Conservation (phyloP, 2,329 filamentous ascomycete genomes). For the Colletotrichum falcatum region DNA sequence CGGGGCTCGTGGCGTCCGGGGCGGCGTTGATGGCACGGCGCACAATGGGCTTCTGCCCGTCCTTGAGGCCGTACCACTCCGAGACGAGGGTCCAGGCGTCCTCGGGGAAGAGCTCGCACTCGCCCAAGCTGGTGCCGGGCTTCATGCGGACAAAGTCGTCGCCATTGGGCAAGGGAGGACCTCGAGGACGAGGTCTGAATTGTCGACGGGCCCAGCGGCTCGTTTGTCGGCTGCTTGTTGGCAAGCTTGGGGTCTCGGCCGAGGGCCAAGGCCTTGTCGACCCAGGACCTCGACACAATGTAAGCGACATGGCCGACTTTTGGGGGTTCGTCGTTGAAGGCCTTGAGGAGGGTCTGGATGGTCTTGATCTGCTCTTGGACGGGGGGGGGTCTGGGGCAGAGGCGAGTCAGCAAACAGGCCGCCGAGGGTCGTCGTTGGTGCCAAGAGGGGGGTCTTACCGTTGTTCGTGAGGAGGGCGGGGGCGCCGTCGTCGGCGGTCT, state of each 20-base stretch:
- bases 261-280: slow-evolving; percentile 77
- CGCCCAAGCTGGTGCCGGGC: slow-evolving; percentile 73
- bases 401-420: slow-evolving; percentile 13
- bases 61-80: slow-evolving; percentile 83
- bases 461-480: slow-evolving; percentile 15
- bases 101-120: slow-evolving; percentile 82
- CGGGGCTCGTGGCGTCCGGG: slow-evolving; percentile 61
- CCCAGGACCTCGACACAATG: slow-evolving; percentile 83
- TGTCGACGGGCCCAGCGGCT: slow-evolving; percentile 83
- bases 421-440: no score
- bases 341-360: slow-evolving; percentile 72
- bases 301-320: slow-evolving; percentile 81
- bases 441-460: no score
- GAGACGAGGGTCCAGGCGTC: slow-evolving; percentile 85
- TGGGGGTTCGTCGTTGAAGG: slow-evolving; percentile 64
- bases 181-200: slow-evolving; percentile 81
- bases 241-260: slow-evolving; percentile 68
- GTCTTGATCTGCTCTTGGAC: slow-evolving; percentile 75
- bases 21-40: slow-evolving; percentile 84
- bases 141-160: slow-evolving; percentile 79
- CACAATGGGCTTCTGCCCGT: slow-evolving; percentile 77
- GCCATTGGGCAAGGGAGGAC: slow-evolving; percentile 63
- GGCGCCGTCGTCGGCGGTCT: slow-evolving; percentile 42
- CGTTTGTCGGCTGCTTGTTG: slow-evolving; percentile 69
- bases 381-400: slow-evolving; percentile 50